phyloP scores from a whole-genome alignment of 179 eudicot genomes.

The Spinacia oleracea region DNA sequence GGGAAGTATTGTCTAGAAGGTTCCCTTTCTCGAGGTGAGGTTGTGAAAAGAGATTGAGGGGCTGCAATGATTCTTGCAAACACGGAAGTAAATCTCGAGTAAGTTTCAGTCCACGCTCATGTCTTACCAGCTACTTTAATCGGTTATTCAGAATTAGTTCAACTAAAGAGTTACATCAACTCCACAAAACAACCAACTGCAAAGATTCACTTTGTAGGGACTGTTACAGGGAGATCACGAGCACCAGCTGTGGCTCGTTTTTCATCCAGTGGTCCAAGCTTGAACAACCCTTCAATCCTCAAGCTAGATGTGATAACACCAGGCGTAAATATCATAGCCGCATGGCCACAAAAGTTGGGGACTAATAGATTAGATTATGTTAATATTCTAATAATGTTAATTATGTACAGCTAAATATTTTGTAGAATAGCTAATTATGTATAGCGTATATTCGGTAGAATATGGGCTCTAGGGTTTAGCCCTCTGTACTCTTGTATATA shows the following conservation, averaged over 20 bases:
- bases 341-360: constrained; percentile 97
- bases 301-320: constrained; percentile 91
- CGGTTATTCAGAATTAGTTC: constrained; percentile 61
- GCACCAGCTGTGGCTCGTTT: constrained; percentile 91
- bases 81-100: constrained; percentile 65
- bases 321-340: constrained; percentile 87
- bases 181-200: constrained; percentile 65
- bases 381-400: no score
- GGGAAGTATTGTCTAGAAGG: constrained; percentile 74
- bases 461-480: no score
- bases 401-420: no score
- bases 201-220: constrained; percentile 61
- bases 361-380: no score
- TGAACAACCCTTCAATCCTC: constrained; percentile 72
- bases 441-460: no score
- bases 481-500: no score
- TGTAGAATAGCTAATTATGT: no score
- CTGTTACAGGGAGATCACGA: constrained; percentile 53
- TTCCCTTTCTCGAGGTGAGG: constrained; percentile 74
- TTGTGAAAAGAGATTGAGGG: constrained; percentile 83
- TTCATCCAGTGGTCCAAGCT: constrained; percentile 89
- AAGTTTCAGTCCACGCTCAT: constrained; percentile 84
- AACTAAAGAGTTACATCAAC: constrained; percentile 65
- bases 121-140: constrained; percentile 72
- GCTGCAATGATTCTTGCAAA: constrained; percentile 84